phyloP scores from a whole-genome alignment of 1,284 basidiomycete genomes.

The Kalmanozyma brasiliensis region DNA sequence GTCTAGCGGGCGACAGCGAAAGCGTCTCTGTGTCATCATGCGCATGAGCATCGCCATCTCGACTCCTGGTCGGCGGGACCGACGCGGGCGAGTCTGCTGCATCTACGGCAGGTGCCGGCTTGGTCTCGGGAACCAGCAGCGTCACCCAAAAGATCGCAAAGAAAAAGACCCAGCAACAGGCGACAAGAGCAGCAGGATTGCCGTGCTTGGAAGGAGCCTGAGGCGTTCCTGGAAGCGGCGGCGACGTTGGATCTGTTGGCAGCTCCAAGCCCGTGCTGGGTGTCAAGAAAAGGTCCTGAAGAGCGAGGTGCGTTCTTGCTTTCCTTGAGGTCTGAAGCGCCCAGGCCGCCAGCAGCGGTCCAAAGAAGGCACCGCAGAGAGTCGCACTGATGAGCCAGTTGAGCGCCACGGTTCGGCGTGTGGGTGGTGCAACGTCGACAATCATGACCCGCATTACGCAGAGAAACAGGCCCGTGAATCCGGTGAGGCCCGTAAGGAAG shows the following conservation, averaged over 20 bases:
- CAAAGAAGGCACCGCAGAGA: constrained; percentile 40
- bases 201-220: constrained; percentile 33
- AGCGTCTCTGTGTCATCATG: not conserved
- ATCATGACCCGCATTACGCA: constrained; percentile 44
- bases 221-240: constrained; percentile 29
- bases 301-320: constrained; percentile 5
- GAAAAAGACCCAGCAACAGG: constrained; percentile 38
- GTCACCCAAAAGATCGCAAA: constrained; percentile 30
- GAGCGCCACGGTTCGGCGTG: constrained; percentile 30
- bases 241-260: constrained; percentile 24
- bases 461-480: constrained; percentile 34
- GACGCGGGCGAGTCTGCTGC: not conserved
- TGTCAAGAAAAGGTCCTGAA: not conserved
- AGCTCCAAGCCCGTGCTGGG: constrained; percentile 14
- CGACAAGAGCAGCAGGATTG: constrained; percentile 39
- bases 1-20: constrained; percentile 12
- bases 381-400: constrained; percentile 47
- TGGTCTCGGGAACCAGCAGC: constrained; percentile 41
- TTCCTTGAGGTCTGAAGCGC: constrained; percentile 30
- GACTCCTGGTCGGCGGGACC: not conserved
- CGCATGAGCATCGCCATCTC: not conserved
- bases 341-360: constrained; percentile 43
- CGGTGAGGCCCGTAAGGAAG: constrained; percentile 38
- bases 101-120: constrained; percentile 10
- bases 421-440: constrained; percentile 39